Percentiles rank a stretch among this genome's conserved stretches.
phyloP scores from a whole-genome alignment of 2,329 filamentous ascomycete species.

The Eutypa lata region DNA sequence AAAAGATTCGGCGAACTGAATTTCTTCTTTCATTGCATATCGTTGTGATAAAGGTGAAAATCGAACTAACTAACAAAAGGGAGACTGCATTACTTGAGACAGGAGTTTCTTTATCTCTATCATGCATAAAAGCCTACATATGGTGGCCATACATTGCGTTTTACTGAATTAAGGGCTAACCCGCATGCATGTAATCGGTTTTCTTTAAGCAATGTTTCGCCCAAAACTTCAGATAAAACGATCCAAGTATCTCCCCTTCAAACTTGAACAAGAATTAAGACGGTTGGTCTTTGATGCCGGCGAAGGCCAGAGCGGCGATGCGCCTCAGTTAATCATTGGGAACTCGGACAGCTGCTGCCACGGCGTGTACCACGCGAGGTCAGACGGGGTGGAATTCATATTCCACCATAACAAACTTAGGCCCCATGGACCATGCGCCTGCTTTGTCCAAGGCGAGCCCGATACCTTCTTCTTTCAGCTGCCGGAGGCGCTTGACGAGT shows the following conservation, averaged over 20 bases:
- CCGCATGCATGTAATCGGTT: too few relatives aligned
- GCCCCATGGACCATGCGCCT: constrained; percentile 1
- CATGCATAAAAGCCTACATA: too few relatives aligned
- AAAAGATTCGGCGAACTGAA: not conserved
- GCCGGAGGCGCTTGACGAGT: constrained; percentile 2
- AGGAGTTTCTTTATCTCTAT: not conserved
- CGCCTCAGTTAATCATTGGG: constrained; percentile 10
- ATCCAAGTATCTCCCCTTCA: constrained; percentile 1
- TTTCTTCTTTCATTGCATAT: not conserved
- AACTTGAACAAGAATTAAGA: constrained; percentile 8
- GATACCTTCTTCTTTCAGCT: constrained; percentile 2
- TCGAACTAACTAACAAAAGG: too few relatives aligned
- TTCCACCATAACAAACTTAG: constrained; percentile 8
- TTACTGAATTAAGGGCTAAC: too few relatives aligned
- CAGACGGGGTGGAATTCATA: constrained; percentile 4
- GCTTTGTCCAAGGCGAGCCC: not conserved
- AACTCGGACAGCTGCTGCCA: constrained; percentile 10
- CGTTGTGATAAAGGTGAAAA: too few relatives aligned
- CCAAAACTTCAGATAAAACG: not conserved
- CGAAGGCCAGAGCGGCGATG: not conserved
- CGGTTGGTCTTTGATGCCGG: constrained; percentile 5
- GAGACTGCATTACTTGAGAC: too few relatives aligned
- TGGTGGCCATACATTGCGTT: too few relatives aligned
- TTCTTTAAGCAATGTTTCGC: not conserved
- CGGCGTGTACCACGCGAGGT: constrained; percentile 4